Percentiles rank a stretch among this genome's conserved stretches.
These are phyloP conservation scores for Iberis pinnata DNA, from an alignment of 345 rosid genomes.

Conservation along the genomic window DNA sequence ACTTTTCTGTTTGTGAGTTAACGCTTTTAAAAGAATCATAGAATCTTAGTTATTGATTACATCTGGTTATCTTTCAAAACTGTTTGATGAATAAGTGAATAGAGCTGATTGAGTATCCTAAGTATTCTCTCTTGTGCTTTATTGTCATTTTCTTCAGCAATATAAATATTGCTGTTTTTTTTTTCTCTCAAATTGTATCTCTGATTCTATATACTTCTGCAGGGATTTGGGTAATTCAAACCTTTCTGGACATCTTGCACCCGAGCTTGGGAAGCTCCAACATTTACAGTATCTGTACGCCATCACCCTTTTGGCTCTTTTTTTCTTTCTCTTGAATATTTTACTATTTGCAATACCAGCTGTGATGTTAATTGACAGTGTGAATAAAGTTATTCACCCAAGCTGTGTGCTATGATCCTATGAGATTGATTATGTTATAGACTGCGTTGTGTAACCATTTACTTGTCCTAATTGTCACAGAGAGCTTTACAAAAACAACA, in stretches of 20 bases:
- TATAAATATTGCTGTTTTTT: background rate
- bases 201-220: slow-evolving; percentile 19
- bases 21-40: slow-evolving; percentile 4
- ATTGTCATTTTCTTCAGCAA: background rate
- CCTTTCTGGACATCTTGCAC: slow-evolving; percentile 70
- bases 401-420: too few species aligned
- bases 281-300: slow-evolving; percentile 82
- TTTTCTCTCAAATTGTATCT: background rate
- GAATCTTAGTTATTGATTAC: slow-evolving; percentile 5
- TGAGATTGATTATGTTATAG: too few species aligned
- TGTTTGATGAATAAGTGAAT: slow-evolving; percentile 9
- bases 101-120: background rate
- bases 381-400: too few species aligned
- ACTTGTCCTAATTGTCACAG: slow-evolving; percentile 23
- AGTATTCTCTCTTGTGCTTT: background rate
- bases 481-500: slow-evolving; percentile 74
- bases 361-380: background rate
- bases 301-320: slow-evolving; percentile 11
- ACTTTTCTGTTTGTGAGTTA: slow-evolving; percentile 15
- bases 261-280: slow-evolving; percentile 74
- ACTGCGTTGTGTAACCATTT: background rate
- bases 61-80: slow-evolving; percentile 3
- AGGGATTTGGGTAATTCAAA: slow-evolving; percentile 86
- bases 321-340: background rate
- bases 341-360: background rate